Conservation (phyloP, 202 grass and related monocot species). For the Bolboschoenoplectus hybrid region DNA sequence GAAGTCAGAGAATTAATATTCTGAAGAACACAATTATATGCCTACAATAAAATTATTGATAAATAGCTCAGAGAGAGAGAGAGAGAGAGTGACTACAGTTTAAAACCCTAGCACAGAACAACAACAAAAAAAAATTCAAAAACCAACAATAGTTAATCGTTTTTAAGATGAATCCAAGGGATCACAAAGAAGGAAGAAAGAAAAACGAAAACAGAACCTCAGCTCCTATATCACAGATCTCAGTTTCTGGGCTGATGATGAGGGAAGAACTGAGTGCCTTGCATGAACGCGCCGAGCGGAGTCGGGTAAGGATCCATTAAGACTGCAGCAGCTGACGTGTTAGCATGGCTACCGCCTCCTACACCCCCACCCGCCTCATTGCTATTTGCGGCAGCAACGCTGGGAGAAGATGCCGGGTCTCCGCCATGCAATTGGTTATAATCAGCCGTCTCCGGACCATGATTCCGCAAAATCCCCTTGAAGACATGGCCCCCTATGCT, state of each 20-base stretch:
- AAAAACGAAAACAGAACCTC: conserved; percentile 34
- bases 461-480: conserved; percentile 83
- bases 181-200: conserved; percentile 1
- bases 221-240: conserved; percentile 21
- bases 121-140: conserved; percentile 17
- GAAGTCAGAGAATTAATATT: conserved; percentile 36
- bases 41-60: conserved; percentile 43
- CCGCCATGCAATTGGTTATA: conserved; percentile 56
- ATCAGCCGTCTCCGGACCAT: conserved; percentile 60
- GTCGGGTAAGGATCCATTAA: conserved; percentile 93
- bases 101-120: conserved; percentile 39
- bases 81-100: conserved; percentile 30
- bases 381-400: conserved; percentile 45
- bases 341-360: conserved; percentile 23
- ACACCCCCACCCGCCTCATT: conserved; percentile 46
- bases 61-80: conserved; percentile 14
- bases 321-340: conserved; percentile 48
- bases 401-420: conserved; percentile 56
- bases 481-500: conserved; percentile 92
- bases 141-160: conserved; percentile 38
- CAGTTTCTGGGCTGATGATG: conserved; percentile 85
- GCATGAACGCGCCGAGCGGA: conserved; percentile 82
- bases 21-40: conserved; percentile 35
- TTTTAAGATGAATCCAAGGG: conserved; percentile 33
- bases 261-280: conserved; percentile 94